phyloP scores from a whole-genome alignment of 2,329 filamentous ascomycete genomes.

The Diaporthe sp. region DNA sequence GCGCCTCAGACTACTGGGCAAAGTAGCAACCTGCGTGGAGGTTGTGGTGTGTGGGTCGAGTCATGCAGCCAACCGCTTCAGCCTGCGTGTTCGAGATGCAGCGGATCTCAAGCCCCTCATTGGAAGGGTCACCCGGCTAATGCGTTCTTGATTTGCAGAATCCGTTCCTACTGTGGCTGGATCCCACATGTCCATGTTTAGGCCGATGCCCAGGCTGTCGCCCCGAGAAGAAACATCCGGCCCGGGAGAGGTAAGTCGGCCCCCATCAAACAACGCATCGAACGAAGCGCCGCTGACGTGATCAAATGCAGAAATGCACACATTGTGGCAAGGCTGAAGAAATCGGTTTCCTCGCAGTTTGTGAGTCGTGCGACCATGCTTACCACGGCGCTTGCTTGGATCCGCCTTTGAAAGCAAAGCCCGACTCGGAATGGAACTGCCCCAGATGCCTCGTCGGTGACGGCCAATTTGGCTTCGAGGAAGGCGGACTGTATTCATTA shows the following conservation, averaged over 20 bases:
- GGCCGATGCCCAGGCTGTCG: conserved; percentile 75
- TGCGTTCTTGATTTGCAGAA: conserved; percentile 54
- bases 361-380: conserved; percentile 91
- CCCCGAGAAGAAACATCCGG: conserved; percentile 62
- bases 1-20: neutral
- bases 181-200: conserved; percentile 95
- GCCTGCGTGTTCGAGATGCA: conserved; percentile 32
- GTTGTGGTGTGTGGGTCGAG: conserved; percentile 29
- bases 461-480: conserved; percentile 96
- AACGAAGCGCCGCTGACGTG: neutral
- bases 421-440: conserved; percentile 94
- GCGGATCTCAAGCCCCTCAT: conserved; percentile 36
- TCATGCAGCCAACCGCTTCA: conserved; percentile 32
- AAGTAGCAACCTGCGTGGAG: neutral
- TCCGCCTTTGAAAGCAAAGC: conserved; percentile 80
- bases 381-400: conserved; percentile 92
- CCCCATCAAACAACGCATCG: neutral
- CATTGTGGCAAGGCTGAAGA: conserved; percentile 85
- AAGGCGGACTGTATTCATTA: conserved; percentile 94
- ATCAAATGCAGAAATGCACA: conserved; percentile 76
- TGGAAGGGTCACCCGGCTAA: conserved; percentile 47
- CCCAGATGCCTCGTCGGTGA: conserved; percentile 94
- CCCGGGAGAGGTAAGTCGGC: conserved; percentile 54
- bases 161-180: conserved; percentile 87
- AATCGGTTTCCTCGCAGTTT: conserved; percentile 76